These are phyloP conservation scores for Citrullus mucosospermus DNA, from an alignment of 306 rosid genomes.

Conservation along the genomic window DNA sequence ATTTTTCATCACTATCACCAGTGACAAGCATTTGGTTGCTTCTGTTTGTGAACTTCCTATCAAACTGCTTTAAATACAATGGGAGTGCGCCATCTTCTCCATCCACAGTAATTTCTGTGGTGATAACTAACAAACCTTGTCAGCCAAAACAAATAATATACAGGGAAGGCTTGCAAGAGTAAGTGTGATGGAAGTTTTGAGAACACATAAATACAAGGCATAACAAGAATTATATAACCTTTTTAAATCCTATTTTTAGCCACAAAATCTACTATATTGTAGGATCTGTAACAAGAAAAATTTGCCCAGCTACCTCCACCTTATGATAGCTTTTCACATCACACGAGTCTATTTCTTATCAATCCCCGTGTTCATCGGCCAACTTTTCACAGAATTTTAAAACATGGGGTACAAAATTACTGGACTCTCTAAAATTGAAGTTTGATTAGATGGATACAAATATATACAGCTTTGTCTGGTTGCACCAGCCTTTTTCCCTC, in stretches of 20 bases:
- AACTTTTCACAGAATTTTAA: background rate
- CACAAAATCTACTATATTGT: background rate
- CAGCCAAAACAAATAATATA: background rate
- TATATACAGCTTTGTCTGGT: background rate
- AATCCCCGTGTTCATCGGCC: background rate
- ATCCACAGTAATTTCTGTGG: conserved; percentile 26
- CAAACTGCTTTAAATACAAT: conserved; percentile 33
- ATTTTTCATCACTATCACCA: conserved; percentile 31
- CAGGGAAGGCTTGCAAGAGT: conserved; percentile 4
- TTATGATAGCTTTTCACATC: background rate
- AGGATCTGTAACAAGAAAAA: background rate
- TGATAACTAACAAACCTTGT: conserved; percentile 10
- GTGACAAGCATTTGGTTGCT: conserved; percentile 27
- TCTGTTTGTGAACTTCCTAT: conserved; percentile 36
- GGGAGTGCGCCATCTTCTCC: conserved; percentile 29
- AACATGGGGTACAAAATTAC: background rate
- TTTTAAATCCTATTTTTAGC: background rate
- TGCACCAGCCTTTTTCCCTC: background rate
- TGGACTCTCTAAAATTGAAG: background rate
- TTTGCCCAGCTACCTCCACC: background rate
- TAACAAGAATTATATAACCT: background rate
- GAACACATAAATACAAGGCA: background rate
- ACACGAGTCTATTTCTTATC: background rate
- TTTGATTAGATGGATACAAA: background rate
- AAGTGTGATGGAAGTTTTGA: background rate